These are phyloP conservation scores for Canna indica DNA, from an alignment of 176 grass and related monocot species.

Conservation along the genomic window DNA sequence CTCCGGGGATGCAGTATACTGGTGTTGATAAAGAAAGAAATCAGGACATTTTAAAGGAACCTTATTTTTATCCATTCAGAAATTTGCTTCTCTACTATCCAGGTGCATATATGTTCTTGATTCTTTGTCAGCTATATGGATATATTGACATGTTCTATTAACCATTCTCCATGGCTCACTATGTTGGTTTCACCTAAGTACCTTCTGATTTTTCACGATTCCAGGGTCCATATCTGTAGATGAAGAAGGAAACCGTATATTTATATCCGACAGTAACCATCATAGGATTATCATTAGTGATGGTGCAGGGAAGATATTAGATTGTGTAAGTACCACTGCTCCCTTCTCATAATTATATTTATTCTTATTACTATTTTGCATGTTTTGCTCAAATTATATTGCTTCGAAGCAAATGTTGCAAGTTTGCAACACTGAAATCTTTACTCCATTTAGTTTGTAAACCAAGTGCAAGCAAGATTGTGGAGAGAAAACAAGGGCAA, in stretches of 20 bases:
- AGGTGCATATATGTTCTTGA: constrained; percentile 33
- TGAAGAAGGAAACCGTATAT: constrained; percentile 70
- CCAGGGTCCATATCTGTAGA: constrained; percentile 66
- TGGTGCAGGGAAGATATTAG: constrained; percentile 53
- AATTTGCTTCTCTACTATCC: constrained; percentile 50
- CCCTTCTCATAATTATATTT: constrained; percentile 21
- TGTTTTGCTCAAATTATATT: constrained; percentile 2
- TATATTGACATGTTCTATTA: constrained; percentile 15
- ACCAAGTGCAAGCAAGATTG: not conserved
- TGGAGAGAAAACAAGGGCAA: not conserved
- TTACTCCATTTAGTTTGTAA: not conserved
- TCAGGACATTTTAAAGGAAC: constrained; percentile 38
- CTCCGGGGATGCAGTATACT: constrained; percentile 21
- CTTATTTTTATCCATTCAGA: constrained; percentile 52
- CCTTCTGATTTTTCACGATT: not conserved
- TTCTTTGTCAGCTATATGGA: constrained; percentile 13
- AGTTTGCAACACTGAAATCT: not conserved
- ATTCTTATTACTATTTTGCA: not conserved
- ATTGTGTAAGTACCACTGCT: constrained; percentile 49
- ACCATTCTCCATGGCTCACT: constrained; percentile 1
- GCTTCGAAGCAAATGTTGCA: not conserved
- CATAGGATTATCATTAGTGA: constrained; percentile 76
- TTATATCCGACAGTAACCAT: constrained; percentile 79
- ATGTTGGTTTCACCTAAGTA: not conserved
- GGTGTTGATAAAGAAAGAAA: constrained; percentile 35